Evolutionary conservation across 768 basidiomycete species (phyloP).

Genomic region (Dendrothele bispora): DNA sequence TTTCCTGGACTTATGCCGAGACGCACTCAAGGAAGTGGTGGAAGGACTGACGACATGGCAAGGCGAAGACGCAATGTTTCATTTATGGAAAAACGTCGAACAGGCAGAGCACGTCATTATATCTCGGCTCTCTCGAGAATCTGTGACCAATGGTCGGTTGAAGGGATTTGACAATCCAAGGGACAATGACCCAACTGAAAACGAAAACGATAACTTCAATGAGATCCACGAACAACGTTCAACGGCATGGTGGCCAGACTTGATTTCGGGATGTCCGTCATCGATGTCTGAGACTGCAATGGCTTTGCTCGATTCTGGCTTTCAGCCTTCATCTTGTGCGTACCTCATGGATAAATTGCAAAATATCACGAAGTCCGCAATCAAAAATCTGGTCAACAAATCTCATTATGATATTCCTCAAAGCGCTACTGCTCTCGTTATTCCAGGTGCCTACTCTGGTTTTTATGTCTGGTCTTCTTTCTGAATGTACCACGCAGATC

Average conservation of each 20-base stretch:
- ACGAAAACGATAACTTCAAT: conserved; percentile 20
- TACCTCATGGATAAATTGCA: conserved; percentile 37
- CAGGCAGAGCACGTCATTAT: conserved; percentile 17
- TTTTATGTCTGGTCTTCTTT: background rate
- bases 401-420: conserved; percentile 33
- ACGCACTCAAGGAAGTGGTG: conserved; percentile 20
- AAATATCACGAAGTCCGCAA: conserved; percentile 29
- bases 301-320: conserved; percentile 41
- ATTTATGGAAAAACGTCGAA: conserved; percentile 19
- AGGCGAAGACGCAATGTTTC: conserved; percentile 19
- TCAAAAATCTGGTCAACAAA: conserved; percentile 22
- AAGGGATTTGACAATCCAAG: conserved; percentile 17
- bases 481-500: conserved; percentile 38
- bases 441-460: conserved; percentile 34
- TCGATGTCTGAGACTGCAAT: conserved; percentile 42
- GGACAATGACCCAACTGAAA: conserved; percentile 16
- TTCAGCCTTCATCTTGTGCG: conserved; percentile 31
- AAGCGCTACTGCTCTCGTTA: conserved; percentile 41
- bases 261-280: conserved; percentile 43
- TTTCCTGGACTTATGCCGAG: conserved; percentile 26
- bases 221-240: conserved; percentile 22
- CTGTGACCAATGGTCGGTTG: conserved; percentile 21
- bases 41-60: conserved; percentile 28
- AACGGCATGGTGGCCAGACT: conserved; percentile 46
- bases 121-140: conserved; percentile 19